These are phyloP conservation scores for Blastomyces gilchristii DNA, from an alignment of 2,329 filamentous ascomycete genomes.

Conservation along the genomic window DNA sequence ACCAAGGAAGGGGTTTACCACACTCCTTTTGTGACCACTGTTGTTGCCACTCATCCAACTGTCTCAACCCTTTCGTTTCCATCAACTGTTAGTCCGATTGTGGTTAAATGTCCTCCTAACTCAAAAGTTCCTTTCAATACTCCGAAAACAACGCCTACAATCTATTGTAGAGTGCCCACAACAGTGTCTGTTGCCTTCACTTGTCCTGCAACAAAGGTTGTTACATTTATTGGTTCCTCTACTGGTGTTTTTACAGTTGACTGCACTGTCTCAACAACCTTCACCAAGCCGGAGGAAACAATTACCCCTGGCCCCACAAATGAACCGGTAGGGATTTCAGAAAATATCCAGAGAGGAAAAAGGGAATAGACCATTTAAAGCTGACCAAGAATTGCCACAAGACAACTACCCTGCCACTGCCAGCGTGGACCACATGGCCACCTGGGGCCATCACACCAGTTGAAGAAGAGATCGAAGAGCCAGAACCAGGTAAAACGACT, in stretches of 20 bases:
- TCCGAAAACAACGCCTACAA: conserved; percentile 5
- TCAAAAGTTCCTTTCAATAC: conserved; percentile 6
- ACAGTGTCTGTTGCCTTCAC: not conserved
- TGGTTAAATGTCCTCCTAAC: not conserved
- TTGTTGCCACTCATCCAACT: not conserved
- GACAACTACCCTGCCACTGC: not conserved
- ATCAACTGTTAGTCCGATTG: conserved; percentile 6
- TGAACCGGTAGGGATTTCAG: not conserved
- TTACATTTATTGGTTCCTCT: conserved; percentile 5
- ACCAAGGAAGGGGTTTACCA: not conserved
- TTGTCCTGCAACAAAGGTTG: conserved; percentile 6
- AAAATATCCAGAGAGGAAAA: too few species aligned
- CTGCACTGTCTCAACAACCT: conserved; percentile 6
- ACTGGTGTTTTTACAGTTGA: conserved; percentile 4
- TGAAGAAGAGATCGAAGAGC: conserved; percentile 4
- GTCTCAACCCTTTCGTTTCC: conserved; percentile 4
- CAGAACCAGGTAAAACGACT: conserved; percentile 2
- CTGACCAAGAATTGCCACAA: not conserved
- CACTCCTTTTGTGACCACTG: conserved; percentile 1
- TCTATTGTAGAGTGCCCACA: not conserved
- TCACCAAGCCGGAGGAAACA: not conserved
- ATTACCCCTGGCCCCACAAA: not conserved
- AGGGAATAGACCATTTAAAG: too few species aligned
- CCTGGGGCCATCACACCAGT: not conserved
- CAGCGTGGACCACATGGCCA: conserved; percentile 2